phyloP scores from a whole-genome alignment of 768 basidiomycete species.

The Russula brevipes region DNA sequence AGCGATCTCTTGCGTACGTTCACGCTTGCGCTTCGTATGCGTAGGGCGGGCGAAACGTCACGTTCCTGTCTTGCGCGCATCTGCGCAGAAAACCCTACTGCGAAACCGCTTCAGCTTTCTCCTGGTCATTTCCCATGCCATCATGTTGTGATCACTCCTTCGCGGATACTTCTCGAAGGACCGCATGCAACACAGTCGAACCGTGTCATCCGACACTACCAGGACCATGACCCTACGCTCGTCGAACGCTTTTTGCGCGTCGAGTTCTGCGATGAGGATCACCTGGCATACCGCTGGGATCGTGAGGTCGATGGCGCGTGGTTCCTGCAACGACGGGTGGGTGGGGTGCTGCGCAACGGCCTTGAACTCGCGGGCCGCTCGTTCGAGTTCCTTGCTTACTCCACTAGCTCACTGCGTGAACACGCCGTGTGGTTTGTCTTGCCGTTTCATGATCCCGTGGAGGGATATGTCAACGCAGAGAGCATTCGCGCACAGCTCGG shows the following conservation, averaged over 20 bases:
- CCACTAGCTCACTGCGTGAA: constrained; percentile 67
- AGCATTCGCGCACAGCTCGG: constrained; percentile 60
- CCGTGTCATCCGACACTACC: constrained; percentile 66
- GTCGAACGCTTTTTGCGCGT: constrained; percentile 75
- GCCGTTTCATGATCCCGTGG: constrained; percentile 48
- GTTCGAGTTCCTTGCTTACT: constrained; percentile 83
- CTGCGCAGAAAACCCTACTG: constrained; percentile 26
- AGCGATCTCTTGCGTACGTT: constrained; percentile 52
- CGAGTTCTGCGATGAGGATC: constrained; percentile 80
- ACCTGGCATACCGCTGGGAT: constrained; percentile 65
- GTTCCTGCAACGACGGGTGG: constrained; percentile 41
- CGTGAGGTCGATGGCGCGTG: constrained; percentile 53
- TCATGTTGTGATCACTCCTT: constrained; percentile 73
- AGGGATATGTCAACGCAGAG: constrained; percentile 47
- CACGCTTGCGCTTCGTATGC: constrained; percentile 42
- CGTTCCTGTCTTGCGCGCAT: constrained; percentile 44
- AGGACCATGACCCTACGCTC: constrained; percentile 33
- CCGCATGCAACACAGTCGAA: constrained; percentile 75
- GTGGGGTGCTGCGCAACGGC: constrained; percentile 49
- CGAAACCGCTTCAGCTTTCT: constrained; percentile 27
- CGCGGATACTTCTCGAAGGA: constrained; percentile 66
- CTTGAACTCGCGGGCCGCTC: constrained; percentile 57
- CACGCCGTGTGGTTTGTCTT: constrained; percentile 81
- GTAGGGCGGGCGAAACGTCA: constrained; percentile 40
- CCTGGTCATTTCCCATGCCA: constrained; percentile 55